A percentile compares a stretch with the other conserved stretches of the same genome.
phyloP scores from a whole-genome alignment of 129 eudicot species.

The Flaveria linearis region DNA sequence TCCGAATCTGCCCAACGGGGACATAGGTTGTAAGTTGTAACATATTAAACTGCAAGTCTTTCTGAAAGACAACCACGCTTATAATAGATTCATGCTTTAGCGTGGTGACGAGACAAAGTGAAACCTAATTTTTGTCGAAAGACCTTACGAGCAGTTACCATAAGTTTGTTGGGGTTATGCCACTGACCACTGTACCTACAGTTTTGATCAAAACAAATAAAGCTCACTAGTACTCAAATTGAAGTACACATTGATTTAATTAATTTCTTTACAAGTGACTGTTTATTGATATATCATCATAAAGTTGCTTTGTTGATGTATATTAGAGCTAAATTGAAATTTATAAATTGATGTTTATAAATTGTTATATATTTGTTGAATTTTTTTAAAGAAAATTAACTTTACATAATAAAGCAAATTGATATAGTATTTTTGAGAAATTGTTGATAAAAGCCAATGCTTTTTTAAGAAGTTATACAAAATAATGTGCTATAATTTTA shows the following conservation, averaged over 20 bases:
- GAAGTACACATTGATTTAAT: not conserved
- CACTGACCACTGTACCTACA: slow-evolving; percentile 9
- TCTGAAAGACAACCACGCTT: slow-evolving; percentile 15
- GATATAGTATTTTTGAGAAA: not conserved
- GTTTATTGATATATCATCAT: not conserved
- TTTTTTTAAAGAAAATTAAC: too few relatives aligned
- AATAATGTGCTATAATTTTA: not conserved
- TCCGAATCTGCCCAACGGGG: slow-evolving; percentile 10
- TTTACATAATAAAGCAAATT: too few relatives aligned
- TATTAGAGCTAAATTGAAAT: not conserved
- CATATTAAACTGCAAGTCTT: slow-evolving; percentile 22
- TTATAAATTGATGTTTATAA: too few relatives aligned
- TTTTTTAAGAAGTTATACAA: not conserved
- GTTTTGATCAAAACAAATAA: slow-evolving; percentile 33
- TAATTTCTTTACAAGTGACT: not conserved
- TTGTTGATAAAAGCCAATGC: not conserved
- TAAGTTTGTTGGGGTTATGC: slow-evolving; percentile 21
- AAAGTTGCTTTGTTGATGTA: not conserved
- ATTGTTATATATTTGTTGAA: too few relatives aligned
- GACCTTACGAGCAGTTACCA: slow-evolving; percentile 12
- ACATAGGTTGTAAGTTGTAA: slow-evolving; percentile 4
- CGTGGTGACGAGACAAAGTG: not conserved
- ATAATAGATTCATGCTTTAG: slow-evolving; percentile 25
- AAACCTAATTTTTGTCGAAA: not conserved
- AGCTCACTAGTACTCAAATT: slow-evolving; percentile 14